These are phyloP conservation scores for Globisporangium paroecandrum DNA, from an alignment of 352 stramenopile genomes.

Conservation along the genomic window DNA sequence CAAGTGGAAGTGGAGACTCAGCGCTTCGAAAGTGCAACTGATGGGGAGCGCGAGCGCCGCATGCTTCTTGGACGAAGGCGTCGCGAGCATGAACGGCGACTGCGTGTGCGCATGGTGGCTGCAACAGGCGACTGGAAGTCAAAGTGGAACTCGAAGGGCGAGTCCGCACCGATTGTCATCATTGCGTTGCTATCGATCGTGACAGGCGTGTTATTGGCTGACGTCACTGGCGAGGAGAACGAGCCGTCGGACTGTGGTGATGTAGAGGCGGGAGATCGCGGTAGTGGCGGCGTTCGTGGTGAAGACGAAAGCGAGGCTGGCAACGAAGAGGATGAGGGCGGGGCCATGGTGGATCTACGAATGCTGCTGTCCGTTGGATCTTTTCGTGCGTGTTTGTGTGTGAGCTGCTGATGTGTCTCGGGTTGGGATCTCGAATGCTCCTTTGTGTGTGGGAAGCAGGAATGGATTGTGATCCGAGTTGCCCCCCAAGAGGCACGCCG, in stretches of 20 bases:
- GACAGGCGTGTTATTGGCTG: constrained; percentile 3
- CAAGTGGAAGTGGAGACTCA: constrained; percentile 49
- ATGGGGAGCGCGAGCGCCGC: constrained; percentile 25
- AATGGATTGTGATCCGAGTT: constrained; percentile 6
- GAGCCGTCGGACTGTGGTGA: neutral
- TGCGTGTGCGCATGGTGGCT: constrained; percentile 30
- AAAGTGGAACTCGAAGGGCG: constrained; percentile 21
- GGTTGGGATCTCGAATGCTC: neutral
- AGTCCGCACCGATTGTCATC: constrained; percentile 7
- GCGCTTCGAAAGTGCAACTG: constrained; percentile 32
- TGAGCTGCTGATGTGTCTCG: neutral
- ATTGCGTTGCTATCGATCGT: neutral
- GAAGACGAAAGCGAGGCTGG: neutral
- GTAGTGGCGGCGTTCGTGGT: neutral
- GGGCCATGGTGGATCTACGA: constrained; percentile 10
- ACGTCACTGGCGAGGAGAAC: neutral
- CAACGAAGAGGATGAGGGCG: neutral
- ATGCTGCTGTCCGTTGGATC: constrained; percentile 11
- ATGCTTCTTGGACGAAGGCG: constrained; percentile 16
- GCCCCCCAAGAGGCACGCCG: constrained; percentile 9
- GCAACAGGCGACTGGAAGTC: constrained; percentile 47
- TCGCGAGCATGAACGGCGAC: constrained; percentile 26
- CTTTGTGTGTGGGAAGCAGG: neutral
- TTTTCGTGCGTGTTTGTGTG: constrained; percentile 6
- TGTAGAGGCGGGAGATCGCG: neutral